These are phyloP conservation scores for Nannochloropsis oceanica DNA, from an alignment of 108 stramenopile genomes.

Conservation along the genomic window DNA sequence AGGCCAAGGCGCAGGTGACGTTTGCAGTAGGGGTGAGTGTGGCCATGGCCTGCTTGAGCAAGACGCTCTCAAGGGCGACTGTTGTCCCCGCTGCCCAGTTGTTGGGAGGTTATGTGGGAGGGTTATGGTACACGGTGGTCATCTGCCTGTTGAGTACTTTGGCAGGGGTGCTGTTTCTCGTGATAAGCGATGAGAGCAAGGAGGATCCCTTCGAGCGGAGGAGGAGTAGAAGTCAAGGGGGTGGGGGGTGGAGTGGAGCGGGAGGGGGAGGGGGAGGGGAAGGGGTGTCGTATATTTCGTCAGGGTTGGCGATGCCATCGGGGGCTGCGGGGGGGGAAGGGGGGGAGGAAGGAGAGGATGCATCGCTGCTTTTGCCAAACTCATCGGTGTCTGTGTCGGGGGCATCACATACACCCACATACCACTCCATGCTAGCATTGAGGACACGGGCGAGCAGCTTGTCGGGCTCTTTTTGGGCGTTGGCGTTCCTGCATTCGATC, in stretches of 20 bases:
- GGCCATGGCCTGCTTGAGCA: constrained; percentile 13
- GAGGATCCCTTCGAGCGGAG: not conserved
- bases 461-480: not conserved
- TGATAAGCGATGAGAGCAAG: not conserved
- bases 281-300: too few relatives aligned
- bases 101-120: constrained; percentile 11
- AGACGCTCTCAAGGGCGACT: constrained; percentile 13
- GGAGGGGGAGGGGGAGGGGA: not conserved
- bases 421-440: not conserved
- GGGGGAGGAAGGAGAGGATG: not conserved
- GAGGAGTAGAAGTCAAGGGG: not conserved
- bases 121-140: constrained; percentile 6
- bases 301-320: not conserved
- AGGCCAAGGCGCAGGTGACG: constrained; percentile 5
- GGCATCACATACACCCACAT: not conserved
- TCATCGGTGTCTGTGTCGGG: not conserved
- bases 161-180: not conserved
- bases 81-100: constrained; percentile 11
- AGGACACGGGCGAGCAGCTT: not conserved
- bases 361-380: not conserved
- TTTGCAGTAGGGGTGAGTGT: constrained; percentile 13
- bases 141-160: not conserved
- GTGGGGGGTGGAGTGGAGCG: not conserved
- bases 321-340: not conserved
- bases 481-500: constrained; percentile 11